A percentile compares a stretch with the other conserved stretches of the same genome.
Conservation (phyloP, 2,329 filamentous ascomycete genomes). For the Sporothrix luriei region DNA sequence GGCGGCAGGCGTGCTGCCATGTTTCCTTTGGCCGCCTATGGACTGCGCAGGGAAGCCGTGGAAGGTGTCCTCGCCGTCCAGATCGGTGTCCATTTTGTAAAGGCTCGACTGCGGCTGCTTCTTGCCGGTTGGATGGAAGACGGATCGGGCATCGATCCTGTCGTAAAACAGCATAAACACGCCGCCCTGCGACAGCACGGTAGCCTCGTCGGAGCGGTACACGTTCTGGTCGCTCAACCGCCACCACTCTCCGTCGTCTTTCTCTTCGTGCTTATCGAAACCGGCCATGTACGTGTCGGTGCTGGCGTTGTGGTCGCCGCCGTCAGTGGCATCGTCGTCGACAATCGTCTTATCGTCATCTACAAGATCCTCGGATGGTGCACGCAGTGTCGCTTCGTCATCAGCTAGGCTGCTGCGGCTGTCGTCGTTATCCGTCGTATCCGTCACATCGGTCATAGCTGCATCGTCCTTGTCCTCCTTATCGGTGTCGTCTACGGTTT, state of each 20-base stretch:
- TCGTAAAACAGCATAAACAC: conserved; percentile 99
- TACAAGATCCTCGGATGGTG: conserved; percentile 12
- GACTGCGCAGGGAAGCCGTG: neutral
- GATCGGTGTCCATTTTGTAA: neutral
- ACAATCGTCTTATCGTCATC: conserved; percentile 13
- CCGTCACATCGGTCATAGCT: neutral
- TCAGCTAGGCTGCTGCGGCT: conserved; percentile 20
- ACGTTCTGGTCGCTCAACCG: conserved; percentile 88
- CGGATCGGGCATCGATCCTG: conserved; percentile 58
- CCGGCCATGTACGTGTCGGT: conserved; percentile 10
- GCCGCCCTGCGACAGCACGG: conserved; percentile 73
- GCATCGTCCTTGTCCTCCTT: neutral
- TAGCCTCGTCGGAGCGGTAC: conserved; percentile 68
- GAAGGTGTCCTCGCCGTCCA: neutral
- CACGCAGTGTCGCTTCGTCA: conserved; percentile 23
- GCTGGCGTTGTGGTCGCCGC: neutral
- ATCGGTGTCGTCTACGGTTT: neutral
- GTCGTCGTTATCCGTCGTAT: neutral
- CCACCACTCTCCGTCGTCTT: conserved; percentile 71
- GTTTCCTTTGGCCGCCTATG: neutral
- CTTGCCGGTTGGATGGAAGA: conserved; percentile 42
- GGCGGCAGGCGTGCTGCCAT: neutral
- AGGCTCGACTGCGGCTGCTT: neutral
- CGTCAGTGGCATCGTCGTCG: neutral
- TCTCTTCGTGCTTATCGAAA: conserved; percentile 32